phyloP scores from a whole-genome alignment of 345 rosid species.

The Ceriops zippeliana region DNA sequence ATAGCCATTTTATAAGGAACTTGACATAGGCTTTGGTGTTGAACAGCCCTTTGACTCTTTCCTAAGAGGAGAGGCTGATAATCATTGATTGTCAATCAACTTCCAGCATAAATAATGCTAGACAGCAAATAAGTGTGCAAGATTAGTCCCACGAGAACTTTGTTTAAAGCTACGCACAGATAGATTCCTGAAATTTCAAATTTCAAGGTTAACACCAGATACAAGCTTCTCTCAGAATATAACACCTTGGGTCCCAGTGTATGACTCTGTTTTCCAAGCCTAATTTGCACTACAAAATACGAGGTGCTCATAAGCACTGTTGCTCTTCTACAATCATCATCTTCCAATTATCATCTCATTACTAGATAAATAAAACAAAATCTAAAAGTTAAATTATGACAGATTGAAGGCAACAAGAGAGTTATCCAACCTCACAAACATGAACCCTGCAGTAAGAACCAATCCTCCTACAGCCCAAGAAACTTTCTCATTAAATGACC shows the following conservation, averaged over 20 bases:
- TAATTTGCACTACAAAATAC: not conserved
- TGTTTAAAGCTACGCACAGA: no score
- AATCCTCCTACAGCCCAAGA: slow-evolving; percentile 82
- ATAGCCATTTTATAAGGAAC: not conserved
- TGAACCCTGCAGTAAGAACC: slow-evolving; percentile 65
- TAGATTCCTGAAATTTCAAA: no score
- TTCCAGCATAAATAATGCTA: no score
- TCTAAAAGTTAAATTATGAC: not conserved
- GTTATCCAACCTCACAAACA: slow-evolving; percentile 53
- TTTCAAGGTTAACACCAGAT: no score
- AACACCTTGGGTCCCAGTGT: not conserved
- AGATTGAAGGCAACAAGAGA: slow-evolving; percentile 9
- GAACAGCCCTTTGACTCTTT: not conserved
- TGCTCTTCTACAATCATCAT: not conserved
- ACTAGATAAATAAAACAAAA: not conserved
- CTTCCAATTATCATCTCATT: not conserved
- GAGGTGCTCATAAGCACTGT: not conserved
- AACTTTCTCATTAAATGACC: slow-evolving; percentile 46
- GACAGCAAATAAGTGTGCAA: no score
- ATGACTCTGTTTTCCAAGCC: not conserved
- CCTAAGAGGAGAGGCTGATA: no score
- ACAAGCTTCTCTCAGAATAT: not conserved
- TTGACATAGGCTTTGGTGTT: not conserved
- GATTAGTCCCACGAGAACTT: no score
- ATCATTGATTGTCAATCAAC: no score